phyloP scores from a whole-genome alignment of 2,329 filamentous ascomycete genomes.

The Stachybotrys chartarum region DNA sequence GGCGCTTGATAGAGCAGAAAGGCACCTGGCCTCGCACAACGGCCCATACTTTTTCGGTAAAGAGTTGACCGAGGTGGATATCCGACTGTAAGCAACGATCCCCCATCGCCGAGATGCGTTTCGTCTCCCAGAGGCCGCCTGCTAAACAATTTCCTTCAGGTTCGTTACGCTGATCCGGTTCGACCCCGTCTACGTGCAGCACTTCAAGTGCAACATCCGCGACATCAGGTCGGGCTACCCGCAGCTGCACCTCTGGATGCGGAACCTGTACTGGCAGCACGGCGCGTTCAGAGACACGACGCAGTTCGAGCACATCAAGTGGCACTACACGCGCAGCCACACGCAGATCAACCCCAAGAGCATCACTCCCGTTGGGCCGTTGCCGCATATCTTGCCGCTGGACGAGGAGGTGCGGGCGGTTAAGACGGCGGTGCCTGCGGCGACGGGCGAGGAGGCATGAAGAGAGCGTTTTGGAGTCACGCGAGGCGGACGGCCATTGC shows the following conservation, averaged over 20 bases:
- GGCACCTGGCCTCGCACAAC: conserved; percentile 46
- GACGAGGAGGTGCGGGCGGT: conserved; percentile 69
- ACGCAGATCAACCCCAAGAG: conserved; percentile 58
- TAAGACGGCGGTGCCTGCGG: conserved; percentile 5
- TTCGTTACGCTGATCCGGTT: conserved; percentile 68
- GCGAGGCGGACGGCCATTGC: no score
- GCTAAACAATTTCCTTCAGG: conserved; percentile 16
- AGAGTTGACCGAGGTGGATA: conserved; percentile 71
- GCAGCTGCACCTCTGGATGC: conserved; percentile 71
- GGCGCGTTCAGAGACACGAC: conserved; percentile 76
- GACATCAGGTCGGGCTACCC: conserved; percentile 84
- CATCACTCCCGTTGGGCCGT: conserved; percentile 80
- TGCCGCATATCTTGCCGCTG: conserved; percentile 72
- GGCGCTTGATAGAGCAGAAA: conserved; percentile 69
- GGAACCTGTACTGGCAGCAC: conserved; percentile 76
- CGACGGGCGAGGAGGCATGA: background rate
- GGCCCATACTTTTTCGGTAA: conserved; percentile 72
- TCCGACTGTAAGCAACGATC: conserved; percentile 50
- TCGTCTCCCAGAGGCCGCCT: background rate
- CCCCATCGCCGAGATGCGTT: background rate
- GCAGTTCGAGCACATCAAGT: conserved; percentile 94
- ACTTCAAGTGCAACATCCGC: conserved; percentile 80
- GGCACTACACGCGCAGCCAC: conserved; percentile 56
- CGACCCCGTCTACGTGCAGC: conserved; percentile 76
- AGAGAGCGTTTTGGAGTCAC: no score